Percentiles rank a stretch among this genome's conserved stretches.
Conservation (phyloP, 306 rosid species). For the Lathyrus aphaca region DNA sequence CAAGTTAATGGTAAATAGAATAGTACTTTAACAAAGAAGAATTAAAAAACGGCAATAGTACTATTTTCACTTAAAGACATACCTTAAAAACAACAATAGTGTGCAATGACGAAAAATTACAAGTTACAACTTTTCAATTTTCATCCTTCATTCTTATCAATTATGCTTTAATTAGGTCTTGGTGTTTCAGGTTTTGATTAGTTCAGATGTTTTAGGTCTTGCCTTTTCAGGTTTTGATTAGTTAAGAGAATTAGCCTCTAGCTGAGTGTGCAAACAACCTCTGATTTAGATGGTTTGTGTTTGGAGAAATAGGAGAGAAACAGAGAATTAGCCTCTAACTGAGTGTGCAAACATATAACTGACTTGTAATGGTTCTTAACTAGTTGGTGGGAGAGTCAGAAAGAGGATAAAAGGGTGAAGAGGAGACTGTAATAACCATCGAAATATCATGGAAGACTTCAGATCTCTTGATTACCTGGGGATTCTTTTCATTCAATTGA, state of each 20-base stretch:
- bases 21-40: slow-evolving; percentile 1
- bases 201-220: neutral
- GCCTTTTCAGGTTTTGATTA: slow-evolving; percentile 8
- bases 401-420: neutral
- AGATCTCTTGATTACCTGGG: neutral
- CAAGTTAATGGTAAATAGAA: slow-evolving; percentile 14
- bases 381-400: neutral
- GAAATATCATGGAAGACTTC: neutral
- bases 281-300: slow-evolving; percentile 2
- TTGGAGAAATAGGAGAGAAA: slow-evolving; percentile 1
- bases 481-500: slow-evolving; percentile 2
- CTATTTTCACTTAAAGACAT: slow-evolving; percentile 3
- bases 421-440: neutral
- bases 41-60: slow-evolving; percentile 4
- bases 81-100: neutral
- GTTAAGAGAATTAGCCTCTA: neutral
- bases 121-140: neutral
- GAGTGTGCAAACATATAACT: neutral
- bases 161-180: slow-evolving; percentile 11
- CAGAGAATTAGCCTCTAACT: neutral
- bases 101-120: neutral
- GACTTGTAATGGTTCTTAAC: neutral
- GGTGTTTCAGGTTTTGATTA: slow-evolving; percentile 7
- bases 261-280: neutral
- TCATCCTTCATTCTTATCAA: slow-evolving; percentile 6